Evolutionary conservation across 78 protist species (phyloP).

Genomic region (Chrysochromulina parva): DNA sequence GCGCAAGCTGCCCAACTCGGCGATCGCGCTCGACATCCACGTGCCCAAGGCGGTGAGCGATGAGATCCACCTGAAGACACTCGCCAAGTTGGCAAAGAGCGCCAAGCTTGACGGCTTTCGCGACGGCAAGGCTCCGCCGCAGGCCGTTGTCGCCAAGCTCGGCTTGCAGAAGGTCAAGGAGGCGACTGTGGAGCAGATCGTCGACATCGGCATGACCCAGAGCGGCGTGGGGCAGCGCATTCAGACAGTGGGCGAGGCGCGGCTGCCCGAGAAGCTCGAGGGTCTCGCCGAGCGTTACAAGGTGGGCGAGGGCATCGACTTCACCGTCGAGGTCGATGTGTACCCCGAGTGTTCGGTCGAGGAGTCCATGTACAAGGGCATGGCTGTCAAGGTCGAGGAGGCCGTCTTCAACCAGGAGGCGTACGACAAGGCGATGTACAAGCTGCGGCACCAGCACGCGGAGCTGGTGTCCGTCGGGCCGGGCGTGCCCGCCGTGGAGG

Average conservation of each 20-base stretch:
- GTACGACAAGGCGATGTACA: background rate
- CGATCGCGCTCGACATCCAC: no score
- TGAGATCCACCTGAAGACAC: background rate
- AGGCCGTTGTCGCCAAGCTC: background rate
- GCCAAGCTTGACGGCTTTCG: background rate
- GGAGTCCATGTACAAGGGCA: background rate
- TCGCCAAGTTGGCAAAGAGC: background rate
- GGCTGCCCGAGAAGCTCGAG: background rate
- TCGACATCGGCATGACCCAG: background rate
- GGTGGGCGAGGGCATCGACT: background rate
- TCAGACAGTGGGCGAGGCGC: background rate
- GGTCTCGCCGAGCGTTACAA: background rate
- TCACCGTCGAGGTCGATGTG: background rate
- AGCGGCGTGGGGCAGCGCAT: background rate
- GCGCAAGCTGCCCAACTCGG: no score
- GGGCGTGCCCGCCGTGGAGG: background rate
- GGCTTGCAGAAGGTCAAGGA: background rate
- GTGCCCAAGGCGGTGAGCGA: no score
- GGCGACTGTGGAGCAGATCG: background rate
- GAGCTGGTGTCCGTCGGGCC: background rate
- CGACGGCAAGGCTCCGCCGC: background rate
- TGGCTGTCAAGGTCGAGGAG: background rate
- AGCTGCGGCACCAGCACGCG: conserved; percentile 11
- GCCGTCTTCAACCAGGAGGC: background rate
- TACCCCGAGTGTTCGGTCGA: background rate